Percentiles rank a stretch among this genome's conserved stretches.
Evolutionary conservation across 495 filamentous ascomycete species (phyloP).

Genomic region (Bryoglossum gracile): DNA sequence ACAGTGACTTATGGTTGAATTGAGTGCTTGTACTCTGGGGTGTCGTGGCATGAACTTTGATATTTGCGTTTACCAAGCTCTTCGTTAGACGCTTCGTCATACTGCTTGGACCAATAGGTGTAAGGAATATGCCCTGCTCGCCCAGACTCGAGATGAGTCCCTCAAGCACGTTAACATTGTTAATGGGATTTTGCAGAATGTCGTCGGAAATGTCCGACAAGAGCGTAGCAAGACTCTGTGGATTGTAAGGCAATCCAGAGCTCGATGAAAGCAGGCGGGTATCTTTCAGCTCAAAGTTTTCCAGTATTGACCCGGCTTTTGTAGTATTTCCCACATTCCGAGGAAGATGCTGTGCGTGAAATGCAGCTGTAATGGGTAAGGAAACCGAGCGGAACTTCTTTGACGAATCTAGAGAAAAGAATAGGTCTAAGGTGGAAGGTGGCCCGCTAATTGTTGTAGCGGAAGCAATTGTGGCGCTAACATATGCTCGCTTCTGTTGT

Average conservation of each 20-base stretch:
- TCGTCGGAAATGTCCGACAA: neutral
- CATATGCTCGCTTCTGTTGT: slow-evolving; percentile 56
- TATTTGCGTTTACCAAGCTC: neutral
- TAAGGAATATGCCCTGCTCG: neutral
- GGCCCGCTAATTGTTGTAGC: slow-evolving; percentile 71
- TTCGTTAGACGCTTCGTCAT: neutral
- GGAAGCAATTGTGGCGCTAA: slow-evolving; percentile 62
- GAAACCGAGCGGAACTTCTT: neutral
- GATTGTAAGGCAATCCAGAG: neutral
- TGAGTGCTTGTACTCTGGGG: too few relatives aligned
- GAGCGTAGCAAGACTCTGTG: neutral
- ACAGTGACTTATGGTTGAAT: too few relatives aligned
- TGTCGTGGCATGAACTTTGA: neutral
- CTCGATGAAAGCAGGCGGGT: neutral
- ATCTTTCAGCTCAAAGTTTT: neutral
- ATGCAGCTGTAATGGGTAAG: neutral
- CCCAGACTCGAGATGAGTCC: neutral
- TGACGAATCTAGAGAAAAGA: slow-evolving; percentile 29
- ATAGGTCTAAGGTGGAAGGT: slow-evolving; percentile 49
- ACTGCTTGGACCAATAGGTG: neutral
- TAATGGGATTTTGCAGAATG: neutral
- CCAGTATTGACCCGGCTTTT: neutral
- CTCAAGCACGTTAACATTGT: neutral
- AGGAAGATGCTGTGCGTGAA: neutral
- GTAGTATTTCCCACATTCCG: neutral